Evolutionary conservation across 2,329 filamentous ascomycete species (phyloP).

Genomic region (Xylariaceae sp.): DNA sequence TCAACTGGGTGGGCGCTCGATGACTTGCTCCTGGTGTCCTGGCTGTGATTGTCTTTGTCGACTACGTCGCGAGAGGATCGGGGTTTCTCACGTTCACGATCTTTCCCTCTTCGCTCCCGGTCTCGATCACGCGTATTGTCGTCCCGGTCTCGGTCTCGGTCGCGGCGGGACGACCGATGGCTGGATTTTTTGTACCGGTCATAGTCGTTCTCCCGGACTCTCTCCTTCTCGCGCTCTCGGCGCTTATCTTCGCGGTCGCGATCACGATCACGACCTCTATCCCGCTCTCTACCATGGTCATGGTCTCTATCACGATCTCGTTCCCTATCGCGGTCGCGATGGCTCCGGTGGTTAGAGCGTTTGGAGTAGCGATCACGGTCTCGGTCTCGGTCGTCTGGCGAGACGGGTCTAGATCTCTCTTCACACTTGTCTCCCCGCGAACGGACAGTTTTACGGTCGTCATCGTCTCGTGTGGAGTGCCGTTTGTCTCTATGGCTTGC

Average conservation of each 20-base stretch:
- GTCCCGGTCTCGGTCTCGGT: slow-evolving; percentile 40
- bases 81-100: slow-evolving; percentile 34
- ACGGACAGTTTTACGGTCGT: slow-evolving; percentile 38
- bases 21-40: slow-evolving; percentile 34
- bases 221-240: slow-evolving; percentile 36
- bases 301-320: slow-evolving; percentile 39
- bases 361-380: slow-evolving; percentile 35
- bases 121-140: slow-evolving; percentile 38
- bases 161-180: slow-evolving; percentile 39
- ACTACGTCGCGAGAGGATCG: slow-evolving; percentile 36
- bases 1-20: slow-evolving; percentile 30
- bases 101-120: slow-evolving; percentile 32
- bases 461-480: slow-evolving; percentile 43
- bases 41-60: slow-evolving; percentile 31
- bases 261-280: slow-evolving; percentile 29
- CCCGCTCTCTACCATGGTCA: slow-evolving; percentile 32
- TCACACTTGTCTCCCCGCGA: slow-evolving; percentile 41
- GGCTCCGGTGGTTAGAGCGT: slow-evolving; percentile 33
- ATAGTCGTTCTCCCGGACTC: slow-evolving; percentile 32
- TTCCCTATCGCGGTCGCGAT: slow-evolving; percentile 35
- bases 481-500: slow-evolving; percentile 46
- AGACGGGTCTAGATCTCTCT: slow-evolving; percentile 61
- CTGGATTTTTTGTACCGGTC: slow-evolving; percentile 35
- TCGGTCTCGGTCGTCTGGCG: slow-evolving; percentile 42
- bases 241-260: slow-evolving; percentile 40